These are phyloP conservation scores for Limonium bicolor DNA, from an alignment of 148 eudicot species.

Conservation along the genomic window DNA sequence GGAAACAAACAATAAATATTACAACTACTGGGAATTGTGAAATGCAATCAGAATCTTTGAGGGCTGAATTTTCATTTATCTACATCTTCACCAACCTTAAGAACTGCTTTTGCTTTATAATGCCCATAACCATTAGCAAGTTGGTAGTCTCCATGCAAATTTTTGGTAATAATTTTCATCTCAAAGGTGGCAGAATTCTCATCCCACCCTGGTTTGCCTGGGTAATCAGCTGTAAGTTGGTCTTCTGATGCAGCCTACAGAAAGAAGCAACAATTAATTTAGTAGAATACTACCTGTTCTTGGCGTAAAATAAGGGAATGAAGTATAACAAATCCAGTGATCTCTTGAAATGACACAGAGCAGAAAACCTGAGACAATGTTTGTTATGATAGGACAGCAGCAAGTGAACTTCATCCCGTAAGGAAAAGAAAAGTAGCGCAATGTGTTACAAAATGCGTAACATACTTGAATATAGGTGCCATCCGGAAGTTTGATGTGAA, in stretches of 20 bases:
- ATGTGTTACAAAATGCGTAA: neutral
- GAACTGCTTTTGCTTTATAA: slow-evolving; percentile 42
- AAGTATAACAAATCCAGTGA: slow-evolving; percentile 3
- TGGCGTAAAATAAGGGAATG: neutral
- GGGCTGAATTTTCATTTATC: neutral
- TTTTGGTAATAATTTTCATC: slow-evolving; percentile 45
- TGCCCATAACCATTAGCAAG: slow-evolving; percentile 67
- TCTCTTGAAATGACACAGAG: no score
- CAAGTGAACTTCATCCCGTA: no score
- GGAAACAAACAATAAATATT: slow-evolving; percentile 7
- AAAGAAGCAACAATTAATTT: neutral
- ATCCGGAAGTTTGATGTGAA: slow-evolving; percentile 38
- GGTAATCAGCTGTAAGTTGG: slow-evolving; percentile 64
- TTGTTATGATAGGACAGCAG: no score
- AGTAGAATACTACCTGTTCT: neutral
- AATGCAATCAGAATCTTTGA: neutral
- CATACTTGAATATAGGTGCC: slow-evolving; percentile 56
- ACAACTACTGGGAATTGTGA: neutral
- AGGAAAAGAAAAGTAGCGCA: no score
- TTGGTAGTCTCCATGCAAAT: slow-evolving; percentile 63
- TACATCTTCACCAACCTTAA: slow-evolving; percentile 24
- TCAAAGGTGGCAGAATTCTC: slow-evolving; percentile 82
- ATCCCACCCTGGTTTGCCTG: slow-evolving; percentile 67
- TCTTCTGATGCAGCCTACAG: slow-evolving; percentile 40
- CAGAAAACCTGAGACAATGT: no score